Evolutionary conservation across 2,329 filamentous ascomycete species (phyloP), one percentile per base, ranked within the genome.

Genomic region (Diaporthe vexans): DNA sequence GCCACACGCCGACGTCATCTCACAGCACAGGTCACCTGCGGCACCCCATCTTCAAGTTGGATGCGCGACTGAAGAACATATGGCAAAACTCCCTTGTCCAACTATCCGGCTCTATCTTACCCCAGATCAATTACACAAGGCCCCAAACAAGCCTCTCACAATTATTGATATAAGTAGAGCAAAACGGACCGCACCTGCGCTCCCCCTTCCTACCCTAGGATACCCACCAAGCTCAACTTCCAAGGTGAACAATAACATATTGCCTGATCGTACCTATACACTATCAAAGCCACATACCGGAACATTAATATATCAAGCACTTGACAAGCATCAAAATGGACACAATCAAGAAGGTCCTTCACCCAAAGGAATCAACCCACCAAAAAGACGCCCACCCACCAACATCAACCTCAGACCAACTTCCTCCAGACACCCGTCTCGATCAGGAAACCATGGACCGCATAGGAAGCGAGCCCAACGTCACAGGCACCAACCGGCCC

Each of bases 261-360:
- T 6, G 21, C n/a, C 6, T 0, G 13, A 37, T 9, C 4, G 15
- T 1, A 48, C 26, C 40, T 43, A 43, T 17, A 43, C 8, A 51
- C 1, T 43, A 10, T 33, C 58, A n/a, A 67, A 37, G 33, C n/a
- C 24, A 26, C 1, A 51, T 35, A 48, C n/a, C 11, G 15, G 19
- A 9, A 48, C n/a, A 9, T 6, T 0, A 54, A 3, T n/a, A n/a
- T n/a, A n/a, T 4, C 21, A n/a, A 26, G 35, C 5, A 15, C 54
- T 11, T 63, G 21, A 26, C 33, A 6, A 43, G 4, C n/a, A 11
- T 8, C 24, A 75, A 15, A 37, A 76, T 76, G 75, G 74, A 75
- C 8, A 29, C 72, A 29, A 54, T 76, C 63, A 76, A 75, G 29
- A 75, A 76, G 11, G 70, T 73, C 56, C 72, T 76, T 51, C 75